phyloP scores from a whole-genome alignment of 202 grass and related monocot species.

The Schoenoplectus triqueter region DNA sequence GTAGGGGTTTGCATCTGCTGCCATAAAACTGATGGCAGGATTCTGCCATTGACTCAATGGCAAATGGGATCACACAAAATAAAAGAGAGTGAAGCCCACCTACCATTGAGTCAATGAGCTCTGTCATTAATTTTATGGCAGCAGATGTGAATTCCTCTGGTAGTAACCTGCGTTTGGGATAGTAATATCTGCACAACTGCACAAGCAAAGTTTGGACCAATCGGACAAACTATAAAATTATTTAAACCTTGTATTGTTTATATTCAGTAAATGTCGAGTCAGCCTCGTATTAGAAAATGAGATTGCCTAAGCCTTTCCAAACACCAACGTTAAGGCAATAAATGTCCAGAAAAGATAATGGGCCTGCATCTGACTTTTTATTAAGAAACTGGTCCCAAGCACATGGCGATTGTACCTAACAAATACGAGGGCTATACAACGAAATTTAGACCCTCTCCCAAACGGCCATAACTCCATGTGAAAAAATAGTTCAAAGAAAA shows the following conservation, averaged over 20 bases:
- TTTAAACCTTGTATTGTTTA: not conserved
- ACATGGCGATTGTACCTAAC: conserved; percentile 12
- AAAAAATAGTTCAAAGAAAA: conserved; percentile 9
- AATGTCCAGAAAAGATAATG: not conserved
- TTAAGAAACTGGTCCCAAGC: not conserved
- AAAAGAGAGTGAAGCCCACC: no score
- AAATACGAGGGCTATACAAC: not conserved
- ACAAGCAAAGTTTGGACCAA: conserved; percentile 1
- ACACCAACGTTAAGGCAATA: conserved; percentile 7
- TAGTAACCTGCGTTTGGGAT: conserved; percentile 18
- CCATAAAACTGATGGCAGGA: no score
- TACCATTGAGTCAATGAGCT: no score
- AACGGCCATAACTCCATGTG: not conserved
- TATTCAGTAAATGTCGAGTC: not conserved
- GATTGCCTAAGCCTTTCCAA: conserved; percentile 1
- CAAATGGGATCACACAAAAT: no score
- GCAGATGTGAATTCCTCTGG: no score
- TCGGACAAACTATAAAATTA: not conserved
- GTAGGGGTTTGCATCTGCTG: no score
- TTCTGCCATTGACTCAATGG: no score
- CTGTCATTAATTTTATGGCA: no score
- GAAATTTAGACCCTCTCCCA: not conserved
- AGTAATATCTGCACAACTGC: not conserved
- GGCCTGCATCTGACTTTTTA: conserved; percentile 7
- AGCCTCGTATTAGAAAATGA: not conserved